Base-by-base conservation (phyloP, 495 filamentous ascomycete genomes). In the Letharia columbiana region DNA sequence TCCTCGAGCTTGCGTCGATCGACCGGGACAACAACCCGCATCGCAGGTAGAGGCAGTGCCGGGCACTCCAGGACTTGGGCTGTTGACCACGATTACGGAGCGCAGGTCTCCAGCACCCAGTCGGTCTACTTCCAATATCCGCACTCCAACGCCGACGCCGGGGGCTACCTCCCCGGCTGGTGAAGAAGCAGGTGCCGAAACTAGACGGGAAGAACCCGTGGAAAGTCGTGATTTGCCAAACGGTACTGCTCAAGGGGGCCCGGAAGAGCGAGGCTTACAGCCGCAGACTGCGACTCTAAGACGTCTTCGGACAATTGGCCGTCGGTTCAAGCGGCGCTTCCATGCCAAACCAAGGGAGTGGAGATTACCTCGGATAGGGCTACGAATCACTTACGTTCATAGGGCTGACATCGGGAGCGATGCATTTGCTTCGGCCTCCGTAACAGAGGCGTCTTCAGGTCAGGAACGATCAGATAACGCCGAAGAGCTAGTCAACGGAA, bases 1-100 rank as follows among this genome's bases (percentile, higher is more conserved):
- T 20, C 62, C 62, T 20, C 12, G 13, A 28, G 50, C 6, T 40
- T 64, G 62, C 41, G 62, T 41, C 47, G 61, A 63, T n/a, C 45
- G 6, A 40, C 47, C n/a, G 35, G 33, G 35, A 39, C 61, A 3
- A 8, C 33, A 63, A 39, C 7, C 45, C 40, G 47, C 45, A 13
- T 63, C 35, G 35, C 61, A 63, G 61, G 18, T 13, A 40, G 47
- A 63, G 47, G 28, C 35, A 10, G 18, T 23, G 35, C 35, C 61
- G 12, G 20, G 28, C 31, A 35, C 28, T 35, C 35, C 52, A 8
- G 52, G 13, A 28, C 31, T 18, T 56, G 13, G 52, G 52, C 28
- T 35, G 31, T 56, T 56, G 52, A 35, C 52, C 13, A 33, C 52
- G 15, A 56, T 56, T 2, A 35, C 52, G 31, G 52, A 56, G 15